phyloP scores from a whole-genome alignment of 192 early-diverging fungal species.

The Backusella luteola region DNA sequence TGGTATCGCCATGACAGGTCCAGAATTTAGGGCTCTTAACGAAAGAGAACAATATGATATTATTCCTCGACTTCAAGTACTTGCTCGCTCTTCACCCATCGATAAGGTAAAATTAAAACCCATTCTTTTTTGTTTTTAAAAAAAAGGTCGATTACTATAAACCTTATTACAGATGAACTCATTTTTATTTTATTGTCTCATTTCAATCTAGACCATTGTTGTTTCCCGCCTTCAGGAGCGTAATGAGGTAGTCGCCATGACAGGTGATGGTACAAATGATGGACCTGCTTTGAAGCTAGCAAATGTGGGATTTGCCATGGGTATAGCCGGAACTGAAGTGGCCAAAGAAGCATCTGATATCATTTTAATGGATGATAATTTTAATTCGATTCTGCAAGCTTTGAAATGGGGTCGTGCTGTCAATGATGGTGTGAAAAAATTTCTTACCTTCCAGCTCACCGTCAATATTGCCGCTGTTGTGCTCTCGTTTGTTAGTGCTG shows the following conservation, averaged over 20 bases:
- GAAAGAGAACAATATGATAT: slow-evolving; percentile 62
- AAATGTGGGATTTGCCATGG: slow-evolving; percentile 94
- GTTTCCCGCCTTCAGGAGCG: slow-evolving; percentile 69
- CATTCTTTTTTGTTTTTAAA: not conserved
- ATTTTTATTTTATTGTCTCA: not conserved
- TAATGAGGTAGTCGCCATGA: slow-evolving; percentile 73
- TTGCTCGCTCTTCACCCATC: slow-evolving; percentile 84
- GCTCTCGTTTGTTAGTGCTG: slow-evolving; percentile 66
- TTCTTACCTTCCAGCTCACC: slow-evolving; percentile 84
- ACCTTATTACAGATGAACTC: not conserved
- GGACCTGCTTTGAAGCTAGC: slow-evolving; percentile 86
- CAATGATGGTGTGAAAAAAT: slow-evolving; percentile 82
- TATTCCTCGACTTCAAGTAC: slow-evolving; percentile 74
- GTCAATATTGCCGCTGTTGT: slow-evolving; percentile 80
- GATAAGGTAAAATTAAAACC: slow-evolving; percentile 57
- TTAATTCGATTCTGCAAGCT: slow-evolving; percentile 77
- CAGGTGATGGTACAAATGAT: slow-evolving; percentile 87
- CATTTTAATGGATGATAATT: slow-evolving; percentile 89
- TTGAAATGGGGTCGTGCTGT: slow-evolving; percentile 81
- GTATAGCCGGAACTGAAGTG: slow-evolving; percentile 84
- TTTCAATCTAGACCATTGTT: slow-evolving; percentile 60
- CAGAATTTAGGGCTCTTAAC: slow-evolving; percentile 70
- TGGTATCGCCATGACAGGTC: slow-evolving; percentile 77
- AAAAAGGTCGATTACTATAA: not conserved
- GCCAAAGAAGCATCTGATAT: slow-evolving; percentile 84